Conservation (phyloP, 495 filamentous ascomycete species). For the Annulohypoxylon nitens region DNA sequence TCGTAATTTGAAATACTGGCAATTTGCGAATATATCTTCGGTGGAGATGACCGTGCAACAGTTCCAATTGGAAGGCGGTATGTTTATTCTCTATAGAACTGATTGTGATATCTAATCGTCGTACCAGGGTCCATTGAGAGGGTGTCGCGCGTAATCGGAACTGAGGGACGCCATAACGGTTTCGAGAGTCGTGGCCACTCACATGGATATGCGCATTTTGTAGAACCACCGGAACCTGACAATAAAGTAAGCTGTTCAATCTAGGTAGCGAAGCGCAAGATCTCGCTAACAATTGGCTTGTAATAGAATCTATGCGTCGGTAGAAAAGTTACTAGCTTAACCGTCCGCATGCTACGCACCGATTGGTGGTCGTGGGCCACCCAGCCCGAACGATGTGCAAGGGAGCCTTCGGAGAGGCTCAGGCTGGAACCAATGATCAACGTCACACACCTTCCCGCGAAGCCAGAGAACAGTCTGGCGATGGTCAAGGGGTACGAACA, state of each 20-base stretch:
- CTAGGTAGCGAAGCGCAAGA: neutral
- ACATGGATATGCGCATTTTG: slow-evolving; percentile 38
- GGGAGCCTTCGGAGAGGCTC: slow-evolving; percentile 30
- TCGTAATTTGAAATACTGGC: slow-evolving; percentile 44
- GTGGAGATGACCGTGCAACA: slow-evolving; percentile 46
- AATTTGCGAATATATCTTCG: slow-evolving; percentile 48
- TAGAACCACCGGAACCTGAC: neutral
- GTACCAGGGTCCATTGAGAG: slow-evolving; percentile 44
- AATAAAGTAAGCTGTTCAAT: neutral
- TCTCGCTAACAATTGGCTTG: neutral
- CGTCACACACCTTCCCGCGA: slow-evolving; percentile 22
- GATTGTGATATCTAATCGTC: neutral
- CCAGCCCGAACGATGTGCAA: neutral
- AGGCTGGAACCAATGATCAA: slow-evolving; percentile 51
- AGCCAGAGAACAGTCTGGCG: slow-evolving; percentile 26
- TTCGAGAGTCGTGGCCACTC: slow-evolving; percentile 37
- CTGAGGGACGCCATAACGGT: slow-evolving; percentile 39
- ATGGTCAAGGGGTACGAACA: slow-evolving; percentile 46
- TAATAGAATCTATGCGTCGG: slow-evolving; percentile 38
- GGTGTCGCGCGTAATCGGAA: slow-evolving; percentile 46
- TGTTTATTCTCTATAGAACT: slow-evolving; percentile 15
- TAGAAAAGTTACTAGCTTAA: slow-evolving; percentile 47
- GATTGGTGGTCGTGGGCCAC: slow-evolving; percentile 51
- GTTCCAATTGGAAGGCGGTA: slow-evolving; percentile 48
- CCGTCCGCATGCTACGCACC: slow-evolving; percentile 48